These are phyloP conservation scores for Limonium bicolor DNA, from an alignment of 148 eudicot genomes.

Conservation along the genomic window DNA sequence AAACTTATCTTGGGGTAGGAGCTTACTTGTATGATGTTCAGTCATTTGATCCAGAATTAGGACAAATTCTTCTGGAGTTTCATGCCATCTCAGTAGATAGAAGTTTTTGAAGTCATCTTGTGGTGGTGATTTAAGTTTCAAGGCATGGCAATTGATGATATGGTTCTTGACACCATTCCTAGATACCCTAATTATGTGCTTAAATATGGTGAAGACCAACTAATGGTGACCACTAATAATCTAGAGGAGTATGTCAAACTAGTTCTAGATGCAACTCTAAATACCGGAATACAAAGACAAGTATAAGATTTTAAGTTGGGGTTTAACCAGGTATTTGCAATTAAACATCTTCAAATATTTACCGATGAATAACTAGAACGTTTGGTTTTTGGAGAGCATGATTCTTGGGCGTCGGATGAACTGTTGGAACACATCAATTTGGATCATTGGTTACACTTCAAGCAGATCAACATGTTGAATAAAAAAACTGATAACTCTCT, in stretches of 20 bases:
- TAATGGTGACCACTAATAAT: constrained; percentile 46
- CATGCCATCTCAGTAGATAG: constrained; percentile 63
- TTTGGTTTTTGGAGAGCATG: constrained; percentile 74
- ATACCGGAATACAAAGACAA: constrained; percentile 68
- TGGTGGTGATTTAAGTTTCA: constrained; percentile 24
- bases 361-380: constrained; percentile 75
- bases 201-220: constrained; percentile 21
- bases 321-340: constrained; percentile 75
- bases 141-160: constrained; percentile 53
- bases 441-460: constrained; percentile 7
- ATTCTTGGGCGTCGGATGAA: constrained; percentile 30
- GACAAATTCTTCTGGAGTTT: constrained; percentile 57
- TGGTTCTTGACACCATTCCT: constrained; percentile 78
- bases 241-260: constrained; percentile 63
- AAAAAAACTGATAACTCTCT: too few species aligned
- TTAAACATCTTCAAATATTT: constrained; percentile 56
- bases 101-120: constrained; percentile 16
- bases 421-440: constrained; percentile 2
- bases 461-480: too few species aligned
- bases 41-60: constrained; percentile 76
- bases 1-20: constrained; percentile 87
- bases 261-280: constrained; percentile 70
- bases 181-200: constrained; percentile 78
- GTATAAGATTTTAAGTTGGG: constrained; percentile 90
- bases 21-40: constrained; percentile 67